A percentile compares a stretch with the other conserved stretches of the same genome.
Conservation (phyloP, 805 yeast genomes). For the Zygotorulaspora sp. region DNA sequence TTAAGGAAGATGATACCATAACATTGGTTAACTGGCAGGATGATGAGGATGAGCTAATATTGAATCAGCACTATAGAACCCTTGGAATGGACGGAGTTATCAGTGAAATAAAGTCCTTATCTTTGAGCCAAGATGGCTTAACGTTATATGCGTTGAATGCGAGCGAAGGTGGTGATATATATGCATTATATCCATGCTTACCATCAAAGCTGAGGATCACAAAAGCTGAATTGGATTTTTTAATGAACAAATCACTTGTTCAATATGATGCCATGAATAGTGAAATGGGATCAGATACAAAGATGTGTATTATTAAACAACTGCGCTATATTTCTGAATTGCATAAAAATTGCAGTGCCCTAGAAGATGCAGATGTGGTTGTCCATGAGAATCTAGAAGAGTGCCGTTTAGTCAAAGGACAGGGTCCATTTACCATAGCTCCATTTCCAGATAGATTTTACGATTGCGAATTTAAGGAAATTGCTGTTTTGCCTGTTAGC, state of each 20-base stretch:
- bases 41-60: conserved; percentile 4
- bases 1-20: conserved; percentile 26
- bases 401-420: conserved; percentile 24
- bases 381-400: conserved; percentile 5
- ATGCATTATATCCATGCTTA: conserved; percentile 58
- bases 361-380: conserved; percentile 11
- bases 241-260: conserved; percentile 28
- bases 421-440: conserved; percentile 51
- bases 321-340: conserved; percentile 36
- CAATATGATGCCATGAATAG: conserved; percentile 19
- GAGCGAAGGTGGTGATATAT: conserved; percentile 52
- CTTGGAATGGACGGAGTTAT: conserved; percentile 25
- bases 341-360: conserved; percentile 25
- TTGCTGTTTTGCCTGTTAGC: conserved; percentile 30
- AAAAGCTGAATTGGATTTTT: conserved; percentile 30
- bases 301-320: conserved; percentile 34
- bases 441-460: conserved; percentile 57
- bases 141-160: conserved; percentile 48
- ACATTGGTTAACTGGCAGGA: conserved; percentile 20
- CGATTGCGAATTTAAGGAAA: conserved; percentile 39
- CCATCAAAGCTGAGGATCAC: conserved; percentile 35
- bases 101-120: conserved; percentile 21
- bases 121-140: conserved; percentile 41
- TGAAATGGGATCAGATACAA: conserved; percentile 18
- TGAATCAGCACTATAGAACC: conserved; percentile 11